These are phyloP conservation scores for Neoascochyta sp. DNA, from an alignment of 2,329 filamentous ascomycete species.

Conservation along the genomic window DNA sequence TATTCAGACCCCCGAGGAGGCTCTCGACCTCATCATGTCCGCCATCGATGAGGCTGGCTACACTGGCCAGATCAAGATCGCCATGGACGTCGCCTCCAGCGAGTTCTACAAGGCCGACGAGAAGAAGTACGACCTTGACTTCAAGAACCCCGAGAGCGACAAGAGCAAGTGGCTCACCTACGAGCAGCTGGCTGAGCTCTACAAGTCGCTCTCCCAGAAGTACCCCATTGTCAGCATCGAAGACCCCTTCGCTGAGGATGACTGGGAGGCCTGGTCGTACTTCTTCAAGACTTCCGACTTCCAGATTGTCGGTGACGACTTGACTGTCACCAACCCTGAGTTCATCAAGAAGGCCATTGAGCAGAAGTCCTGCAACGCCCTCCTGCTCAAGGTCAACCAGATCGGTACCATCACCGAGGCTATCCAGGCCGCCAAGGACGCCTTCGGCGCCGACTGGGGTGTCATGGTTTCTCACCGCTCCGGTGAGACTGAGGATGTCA, in stretches of 20 bases:
- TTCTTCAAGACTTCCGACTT: constrained; percentile 99
- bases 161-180: constrained; percentile 97
- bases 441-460: constrained; percentile 88
- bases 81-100: constrained; percentile 98
- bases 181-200: constrained; percentile 90
- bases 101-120: constrained; percentile 96
- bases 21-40: constrained; percentile 90
- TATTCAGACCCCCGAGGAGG: constrained; percentile 96
- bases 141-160: constrained; percentile 99
- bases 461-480: constrained; percentile 99
- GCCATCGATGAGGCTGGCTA: constrained; percentile 95
- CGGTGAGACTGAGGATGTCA: constrained; percentile 99
- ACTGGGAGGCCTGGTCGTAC: constrained; percentile 99
- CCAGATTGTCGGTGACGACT: constrained; percentile 97
- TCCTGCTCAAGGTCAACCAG: constrained; percentile 99
- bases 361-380: constrained; percentile 96
- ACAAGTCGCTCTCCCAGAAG: constrained; percentile 83
- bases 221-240: constrained; percentile 99
- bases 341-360: constrained; percentile 99
- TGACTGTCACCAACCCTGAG: constrained; percentile 98
- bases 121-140: constrained; percentile 99
- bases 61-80: constrained; percentile 93
- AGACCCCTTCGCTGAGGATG: constrained; percentile 98
- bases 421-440: constrained; percentile 98
- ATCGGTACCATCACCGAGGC: constrained; percentile 98